Conservation (phyloP, 2,329 filamentous ascomycete genomes). For the Calonectria pseudoturangicola region DNA sequence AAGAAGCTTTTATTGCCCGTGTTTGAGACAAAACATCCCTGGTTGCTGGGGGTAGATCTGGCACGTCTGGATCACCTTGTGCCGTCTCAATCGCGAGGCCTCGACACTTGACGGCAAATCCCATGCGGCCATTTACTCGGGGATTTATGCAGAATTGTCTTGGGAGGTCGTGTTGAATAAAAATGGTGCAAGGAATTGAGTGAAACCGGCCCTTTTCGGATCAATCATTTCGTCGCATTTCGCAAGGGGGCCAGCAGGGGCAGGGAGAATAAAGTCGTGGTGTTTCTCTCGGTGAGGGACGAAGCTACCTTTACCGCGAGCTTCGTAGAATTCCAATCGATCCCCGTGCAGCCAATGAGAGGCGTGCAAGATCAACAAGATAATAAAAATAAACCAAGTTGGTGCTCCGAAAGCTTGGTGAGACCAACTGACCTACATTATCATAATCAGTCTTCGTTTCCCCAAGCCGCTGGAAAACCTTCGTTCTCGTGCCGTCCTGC, state of each 20-base stretch:
- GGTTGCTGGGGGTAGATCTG: slow-evolving; percentile 26
- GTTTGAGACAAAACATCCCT: slow-evolving; percentile 22
- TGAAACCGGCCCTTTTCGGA: slow-evolving; percentile 34
- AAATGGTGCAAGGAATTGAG: slow-evolving; percentile 18
- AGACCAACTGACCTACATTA: slow-evolving; percentile 11
- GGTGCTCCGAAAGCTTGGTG: slow-evolving; percentile 3
- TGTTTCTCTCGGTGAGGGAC: slow-evolving; percentile 13
- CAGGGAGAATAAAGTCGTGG: slow-evolving; percentile 17
- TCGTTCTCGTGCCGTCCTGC: background rate
- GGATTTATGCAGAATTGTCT: slow-evolving; percentile 49
- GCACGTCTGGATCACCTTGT: slow-evolving; percentile 12
- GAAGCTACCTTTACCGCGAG: slow-evolving; percentile 14
- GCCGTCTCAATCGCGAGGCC: background rate
- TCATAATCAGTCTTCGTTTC: slow-evolving; percentile 20
- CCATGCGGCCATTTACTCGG: slow-evolving; percentile 49
- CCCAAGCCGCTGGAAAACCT: slow-evolving; percentile 16
- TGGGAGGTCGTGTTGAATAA: slow-evolving; percentile 1
- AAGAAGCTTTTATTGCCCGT: slow-evolving; percentile 18
- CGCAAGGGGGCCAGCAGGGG: slow-evolving; percentile 15
- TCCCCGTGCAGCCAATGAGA: background rate
- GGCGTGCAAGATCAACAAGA: background rate
- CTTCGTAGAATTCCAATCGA: slow-evolving; percentile 15
- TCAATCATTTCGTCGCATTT: slow-evolving; percentile 20
- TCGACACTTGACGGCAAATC: slow-evolving; percentile 15
- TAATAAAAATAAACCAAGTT: slow-evolving; percentile 17